These are phyloP conservation scores for Dendrothele bispora DNA, from an alignment of 768 basidiomycete species.

Conservation along the genomic window DNA sequence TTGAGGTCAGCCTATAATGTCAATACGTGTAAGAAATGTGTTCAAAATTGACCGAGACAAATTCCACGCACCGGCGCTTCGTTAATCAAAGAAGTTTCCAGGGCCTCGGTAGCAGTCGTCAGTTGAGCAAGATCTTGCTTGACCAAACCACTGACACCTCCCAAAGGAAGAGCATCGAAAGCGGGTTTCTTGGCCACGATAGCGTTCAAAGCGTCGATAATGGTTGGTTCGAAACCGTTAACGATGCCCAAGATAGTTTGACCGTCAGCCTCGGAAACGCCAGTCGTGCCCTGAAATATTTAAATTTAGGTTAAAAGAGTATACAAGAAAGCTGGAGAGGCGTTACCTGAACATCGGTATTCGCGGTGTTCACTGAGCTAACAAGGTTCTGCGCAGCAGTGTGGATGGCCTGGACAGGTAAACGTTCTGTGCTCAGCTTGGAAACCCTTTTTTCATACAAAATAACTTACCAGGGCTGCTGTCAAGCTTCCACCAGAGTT, in stretches of 20 bases:
- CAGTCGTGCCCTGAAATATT: slow-evolving; percentile 15
- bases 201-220: slow-evolving; percentile 19
- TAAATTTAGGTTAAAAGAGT: not conserved
- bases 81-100: slow-evolving; percentile 24
- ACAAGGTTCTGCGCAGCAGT: slow-evolving; percentile 17
- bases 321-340: not conserved
- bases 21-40: not conserved
- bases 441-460: too few relatives aligned
- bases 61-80: slow-evolving; percentile 25
- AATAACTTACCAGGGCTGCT: not conserved
- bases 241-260: slow-evolving; percentile 20
- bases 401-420: slow-evolving; percentile 27
- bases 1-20: slow-evolving; percentile 21
- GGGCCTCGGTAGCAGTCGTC: slow-evolving; percentile 15
- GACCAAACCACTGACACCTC: slow-evolving; percentile 27
- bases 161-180: slow-evolving; percentile 29
- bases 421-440: too few relatives aligned
- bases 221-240: slow-evolving; percentile 23
- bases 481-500: slow-evolving; percentile 7
- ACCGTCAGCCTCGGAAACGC: slow-evolving; percentile 27
- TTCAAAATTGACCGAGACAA: not conserved
- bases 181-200: slow-evolving; percentile 26
- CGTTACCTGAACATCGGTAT: slow-evolving; percentile 25
- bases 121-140: slow-evolving; percentile 26
- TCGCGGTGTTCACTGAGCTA: slow-evolving; percentile 20